Base-by-base conservation (phyloP, 306 rosid genomes). In the Aeschynomene evenia region DNA sequence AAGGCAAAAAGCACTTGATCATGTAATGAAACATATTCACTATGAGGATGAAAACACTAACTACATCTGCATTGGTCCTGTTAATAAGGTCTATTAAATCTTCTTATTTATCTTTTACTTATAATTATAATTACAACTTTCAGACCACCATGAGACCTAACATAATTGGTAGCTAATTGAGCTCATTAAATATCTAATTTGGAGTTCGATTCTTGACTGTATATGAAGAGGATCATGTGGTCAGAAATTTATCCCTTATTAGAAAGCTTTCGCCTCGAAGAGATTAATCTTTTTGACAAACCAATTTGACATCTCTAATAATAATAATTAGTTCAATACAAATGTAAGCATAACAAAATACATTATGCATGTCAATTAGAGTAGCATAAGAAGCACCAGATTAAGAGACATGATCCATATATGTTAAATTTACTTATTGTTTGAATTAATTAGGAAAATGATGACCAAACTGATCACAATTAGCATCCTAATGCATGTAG, bases 61-160 rank as follows among this genome's bases (percentile, higher is more conserved):
- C 23, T 91, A 91, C 37, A 18, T 88, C n/a, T 85, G 96, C 56
- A 45, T 91, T 81, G 97, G 86, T 43, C 88, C 95, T 5, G 75
- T 91, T 49, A 85, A 54, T 49, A 91, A 91, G 95, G 96, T 85
- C 15, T 34, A 7, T 19, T 31, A 12, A 5, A 48, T 20, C 33
- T 31, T 49, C 33, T 34, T 19, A 22, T 34, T 14, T 34, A 20
- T 31, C 20, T n/a, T n/a, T n/a, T n/a, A n/a, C n/a, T n/a, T n/a
- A n/a, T n/a, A n/a, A n/a, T n/a, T n/a, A n/a, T n/a, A n/a, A n/a
- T n/a, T n/a, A n/a, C n/a, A n/a, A n/a, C n/a, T n/a, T n/a, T n/a
- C n/a, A n/a, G n/a, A n/a, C n/a, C n/a, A n/a, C n/a, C n/a, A n/a
- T n/a, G n/a, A n/a, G n/a, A n/a, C n/a, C n/a, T n/a, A n/a, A n/a